Base-by-base conservation (phyloP, 805 yeast genomes). In the Vanderwaltozyma verrucispora region DNA sequence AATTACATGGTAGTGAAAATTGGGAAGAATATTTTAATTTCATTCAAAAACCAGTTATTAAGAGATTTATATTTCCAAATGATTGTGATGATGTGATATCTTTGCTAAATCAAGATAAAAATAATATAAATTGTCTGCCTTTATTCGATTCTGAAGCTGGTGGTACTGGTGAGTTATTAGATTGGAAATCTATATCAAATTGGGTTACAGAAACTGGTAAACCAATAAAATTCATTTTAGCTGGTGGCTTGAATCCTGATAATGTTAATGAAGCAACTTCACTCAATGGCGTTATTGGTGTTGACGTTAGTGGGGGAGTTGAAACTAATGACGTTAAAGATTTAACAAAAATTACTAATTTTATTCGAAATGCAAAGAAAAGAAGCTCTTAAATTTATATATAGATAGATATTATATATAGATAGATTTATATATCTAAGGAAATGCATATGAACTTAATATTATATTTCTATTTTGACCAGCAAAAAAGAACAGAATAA, bases 221-320 rank as follows among this genome's bases (percentile, higher is more conserved):
- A 10, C 19, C 13, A 3, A 32, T 43, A 6, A 53, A 65, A 32
- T 84, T 70, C 49, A 51, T 92, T 0, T 64, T 92, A 20, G 97
- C 97, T 0, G 98, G 98, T 5, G 98, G 98, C 0, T 66, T 92
- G 40, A 78, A 69, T 0, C 85, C 92, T 0, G 76, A 69, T 1
- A 92, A 88, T 49, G 85, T 92, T 5, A 39, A 41, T 0, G 54
- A 56, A 2, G 94, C 94, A 0, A 56, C 72, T 11, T 46, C 53
- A 1, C 34, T 57, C 19, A 40, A 45, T 11, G 89, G 92, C 18
- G 75, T 83, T n/a, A 53, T 77, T 27, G 97, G 96, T 4, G 89
- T 83, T 19, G 98, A 89, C 60, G 97, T 92, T 6, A 80, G 95
- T 51, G 87, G 96, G 9, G 98, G 98, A 1, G 95, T 88, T 2